Percentiles rank a stretch among this genome's conserved stretches.
phyloP scores from a whole-genome alignment of 495 filamentous ascomycete species.

The Sordaria brevicollis region DNA sequence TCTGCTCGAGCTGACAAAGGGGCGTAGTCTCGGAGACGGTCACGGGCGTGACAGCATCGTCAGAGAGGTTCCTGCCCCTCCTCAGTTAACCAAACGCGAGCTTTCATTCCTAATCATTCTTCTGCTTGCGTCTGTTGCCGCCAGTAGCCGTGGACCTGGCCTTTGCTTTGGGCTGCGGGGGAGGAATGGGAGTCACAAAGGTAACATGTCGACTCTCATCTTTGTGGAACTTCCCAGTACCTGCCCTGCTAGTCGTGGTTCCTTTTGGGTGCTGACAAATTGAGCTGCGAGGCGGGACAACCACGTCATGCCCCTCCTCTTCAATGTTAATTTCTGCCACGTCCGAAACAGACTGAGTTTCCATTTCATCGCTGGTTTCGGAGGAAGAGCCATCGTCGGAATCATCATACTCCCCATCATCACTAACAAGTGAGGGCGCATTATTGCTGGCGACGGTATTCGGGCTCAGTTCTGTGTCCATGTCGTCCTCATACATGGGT shows the following conservation, averaged over 20 bases:
- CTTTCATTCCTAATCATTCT: neutral
- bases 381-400: slow-evolving; percentile 37
- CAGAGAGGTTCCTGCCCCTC: neutral
- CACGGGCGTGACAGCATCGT: neutral
- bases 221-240: slow-evolving; percentile 30
- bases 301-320: slow-evolving; percentile 27
- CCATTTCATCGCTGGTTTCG: slow-evolving; percentile 31
- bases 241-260: neutral
- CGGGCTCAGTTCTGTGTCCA: slow-evolving; percentile 63
- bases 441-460: slow-evolving; percentile 69
- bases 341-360: slow-evolving; percentile 34
- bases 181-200: slow-evolving; percentile 32
- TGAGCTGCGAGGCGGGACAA: slow-evolving; percentile 22
- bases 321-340: slow-evolving; percentile 40
- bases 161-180: slow-evolving; percentile 20
- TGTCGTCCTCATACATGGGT: slow-evolving; percentile 36
- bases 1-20: neutral
- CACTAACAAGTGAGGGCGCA: slow-evolving; percentile 78
- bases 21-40: neutral
- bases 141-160: neutral
- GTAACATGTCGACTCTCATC: slow-evolving; percentile 36
- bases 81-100: neutral
- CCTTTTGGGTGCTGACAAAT: slow-evolving; percentile 23
- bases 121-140: slow-evolving; percentile 19
- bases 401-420: slow-evolving; percentile 69